phyloP scores from a whole-genome alignment of 805 yeast species.

The Barnettozyma salicaria region DNA sequence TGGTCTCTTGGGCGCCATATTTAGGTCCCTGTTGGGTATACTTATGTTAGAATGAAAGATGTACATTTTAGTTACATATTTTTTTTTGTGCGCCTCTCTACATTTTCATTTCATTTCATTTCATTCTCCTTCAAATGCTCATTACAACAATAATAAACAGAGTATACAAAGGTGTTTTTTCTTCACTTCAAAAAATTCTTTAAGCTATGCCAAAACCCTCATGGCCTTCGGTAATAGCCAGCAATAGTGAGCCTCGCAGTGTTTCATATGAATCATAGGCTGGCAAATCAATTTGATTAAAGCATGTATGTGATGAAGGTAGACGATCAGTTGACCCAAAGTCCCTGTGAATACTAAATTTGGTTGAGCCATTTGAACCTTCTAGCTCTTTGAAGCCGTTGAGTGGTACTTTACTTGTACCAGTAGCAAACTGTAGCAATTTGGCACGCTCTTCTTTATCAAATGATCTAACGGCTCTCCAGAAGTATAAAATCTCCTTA shows the following conservation, averaged over 20 bases:
- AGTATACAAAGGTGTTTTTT: background rate
- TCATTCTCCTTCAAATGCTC: background rate
- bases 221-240: conserved; percentile 90
- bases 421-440: conserved; percentile 90
- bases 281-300: conserved; percentile 91
- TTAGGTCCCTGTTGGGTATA: background rate
- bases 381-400: conserved; percentile 87
- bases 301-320: conserved; percentile 96
- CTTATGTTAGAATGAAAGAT: background rate
- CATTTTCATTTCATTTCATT: no score
- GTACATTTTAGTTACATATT: background rate
- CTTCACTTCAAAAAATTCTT: background rate
- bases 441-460: conserved; percentile 93
- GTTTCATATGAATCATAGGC: conserved; percentile 87
- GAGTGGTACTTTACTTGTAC: conserved; percentile 93
- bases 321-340: conserved; percentile 79
- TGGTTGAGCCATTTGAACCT: conserved; percentile 80
- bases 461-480: conserved; percentile 96
- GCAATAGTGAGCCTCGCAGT: conserved; percentile 67
- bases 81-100: no score
- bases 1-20: conserved; percentile 8
- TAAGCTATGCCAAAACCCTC: conserved; percentile 92
- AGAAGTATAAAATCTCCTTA: conserved; percentile 90
- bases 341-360: conserved; percentile 85
- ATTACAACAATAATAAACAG: background rate